Evolutionary conservation across 495 filamentous ascomycete species (phyloP), one percentile per base, ranked within the genome.

Genomic region (Symbiotaphrina buchneri): DNA sequence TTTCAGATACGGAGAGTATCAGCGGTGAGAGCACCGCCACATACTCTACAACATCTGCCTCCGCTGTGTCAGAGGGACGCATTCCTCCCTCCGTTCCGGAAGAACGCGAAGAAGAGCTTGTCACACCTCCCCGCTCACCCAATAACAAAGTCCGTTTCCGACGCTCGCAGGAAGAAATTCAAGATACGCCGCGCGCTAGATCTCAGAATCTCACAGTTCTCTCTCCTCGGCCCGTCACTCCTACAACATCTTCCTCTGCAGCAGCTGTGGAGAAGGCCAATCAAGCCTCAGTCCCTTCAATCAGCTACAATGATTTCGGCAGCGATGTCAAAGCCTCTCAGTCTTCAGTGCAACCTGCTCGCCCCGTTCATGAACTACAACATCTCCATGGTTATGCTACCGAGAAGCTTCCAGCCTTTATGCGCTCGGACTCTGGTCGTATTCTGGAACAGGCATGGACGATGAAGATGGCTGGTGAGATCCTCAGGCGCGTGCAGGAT

Each of bases 401-500:
- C 21, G 38, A 44, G 26, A 59, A 49, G 42, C 41, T 38, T 19
- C 51, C 51, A 10, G 45, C 51, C 27, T 48, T 46, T 5, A 35
- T 43, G 8, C 44, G 46, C 23, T 38, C 45, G 18, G 33, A 43
- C 25, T 39, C 48, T 5, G 31, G 34, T 17, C 39, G 39, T 11
- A 68, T 81, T 11, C 53, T 91, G 19, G 77, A 91, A 39, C 74
- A 83, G 46, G 75, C 77, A 0, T 83, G 84, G 66, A 72, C 94
- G 40, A 74, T 74, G 56, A 82, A 83, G 54, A 76, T 97, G 51
- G 84, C 85, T 4, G 66, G 67, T 27, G 85, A 97, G 51, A 83
- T 94, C 27, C 81, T 81, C 24, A 63, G 74, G 40, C 74, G 76
- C 18, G 74, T 85, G 38, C 71, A 82, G 34, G 78, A 91, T 30